Evolutionary conservation across 495 filamentous ascomycete species (phyloP), one percentile per base, ranked within the genome.

Genomic region (Penicillium riverlandense): DNA sequence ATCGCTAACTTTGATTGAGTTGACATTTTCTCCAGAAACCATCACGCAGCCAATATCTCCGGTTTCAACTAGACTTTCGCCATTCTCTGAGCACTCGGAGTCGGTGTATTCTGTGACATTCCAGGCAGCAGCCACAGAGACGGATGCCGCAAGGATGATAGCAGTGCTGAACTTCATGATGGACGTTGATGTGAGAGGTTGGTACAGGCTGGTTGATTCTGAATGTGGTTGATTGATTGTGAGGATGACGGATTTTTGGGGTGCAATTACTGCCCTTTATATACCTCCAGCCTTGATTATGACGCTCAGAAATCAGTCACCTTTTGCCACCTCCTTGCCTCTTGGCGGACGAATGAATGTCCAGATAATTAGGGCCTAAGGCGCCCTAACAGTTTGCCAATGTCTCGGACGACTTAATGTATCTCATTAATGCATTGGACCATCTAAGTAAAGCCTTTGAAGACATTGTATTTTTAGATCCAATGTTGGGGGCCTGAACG

Each of bases 61-160:
- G 31, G 34, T 8, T 0, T 27, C 6, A 22, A 37, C 44, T 7
- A 29, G 35, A 1, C 27, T 13, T 0, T 40, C 0, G 14, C 22
- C 22, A 22, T 22, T 22, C 22, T 22, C 22, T 22, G 44, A 40
- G 37, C 44, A 46, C 29, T 46, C 35, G 37, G 32, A 15, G 37
- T 46, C 44, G 37, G 5, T 46, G 37, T 33, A 46, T 35, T 9
- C 37, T 8, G 44, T 46, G 30, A 46, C 7, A 7, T 40, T 46
- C 44, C 44, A 46, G 36, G 44, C 44, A 27, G 37, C 37, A 9
- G 37, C 44, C 16, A 27, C 29, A 29, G 44, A 46, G 37, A 13
- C 40, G n/a, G 43, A 29, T 12, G 28, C 35, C 11, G 27, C 35
- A 12, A 45, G 4, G 35, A 45, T n/a, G 12, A 22, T 11, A 11